Percentiles rank a stretch among this genome's conserved stretches.
Conservation (phyloP, 2,329 filamentous ascomycete species). For the Penicillium sp. region DNA sequence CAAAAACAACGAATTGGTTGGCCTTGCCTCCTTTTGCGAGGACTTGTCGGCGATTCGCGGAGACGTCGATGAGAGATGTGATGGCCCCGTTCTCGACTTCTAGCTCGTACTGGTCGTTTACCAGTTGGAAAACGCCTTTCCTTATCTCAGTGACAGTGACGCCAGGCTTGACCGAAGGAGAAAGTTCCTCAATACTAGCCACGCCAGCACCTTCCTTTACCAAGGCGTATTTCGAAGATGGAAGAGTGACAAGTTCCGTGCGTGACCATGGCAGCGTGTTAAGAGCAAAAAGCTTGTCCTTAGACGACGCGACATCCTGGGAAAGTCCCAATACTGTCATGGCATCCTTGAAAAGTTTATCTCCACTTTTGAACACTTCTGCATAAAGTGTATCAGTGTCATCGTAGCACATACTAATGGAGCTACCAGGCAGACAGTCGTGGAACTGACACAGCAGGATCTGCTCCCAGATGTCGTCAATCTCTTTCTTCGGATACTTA, state of each 20-base stretch:
- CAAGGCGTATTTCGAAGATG: constrained; percentile 42
- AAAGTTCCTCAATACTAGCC: constrained; percentile 30
- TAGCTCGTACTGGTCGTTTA: constrained; percentile 74
- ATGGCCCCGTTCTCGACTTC: constrained; percentile 72
- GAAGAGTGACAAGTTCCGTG: constrained; percentile 66
- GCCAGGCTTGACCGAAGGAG: constrained; percentile 21
- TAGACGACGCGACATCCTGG: constrained; percentile 37
- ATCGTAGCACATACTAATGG: constrained; percentile 97
- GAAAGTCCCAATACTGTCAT: constrained; percentile 64
- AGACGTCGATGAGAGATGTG: constrained; percentile 75
- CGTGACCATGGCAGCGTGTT: constrained; percentile 88
- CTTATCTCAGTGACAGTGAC: constrained; percentile 49
- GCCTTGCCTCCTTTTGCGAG: constrained; percentile 70
- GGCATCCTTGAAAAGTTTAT: constrained; percentile 68
- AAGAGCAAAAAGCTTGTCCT: constrained; percentile 56
- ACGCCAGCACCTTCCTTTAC: constrained; percentile 46
- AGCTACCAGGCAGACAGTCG: constrained; percentile 90
- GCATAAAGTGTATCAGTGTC: constrained; percentile 89
- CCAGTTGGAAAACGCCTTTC: constrained; percentile 67
- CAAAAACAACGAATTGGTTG: constrained; percentile 89
- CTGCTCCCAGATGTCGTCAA: constrained; percentile 93
- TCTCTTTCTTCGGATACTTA: constrained; percentile 87
- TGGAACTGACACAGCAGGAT: constrained; percentile 95
- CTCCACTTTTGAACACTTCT: constrained; percentile 72
- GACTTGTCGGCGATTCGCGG: constrained; percentile 65